Base-by-base conservation (phyloP, 1,284 basidiomycete species). In the Ustilago shanxiensis region DNA sequence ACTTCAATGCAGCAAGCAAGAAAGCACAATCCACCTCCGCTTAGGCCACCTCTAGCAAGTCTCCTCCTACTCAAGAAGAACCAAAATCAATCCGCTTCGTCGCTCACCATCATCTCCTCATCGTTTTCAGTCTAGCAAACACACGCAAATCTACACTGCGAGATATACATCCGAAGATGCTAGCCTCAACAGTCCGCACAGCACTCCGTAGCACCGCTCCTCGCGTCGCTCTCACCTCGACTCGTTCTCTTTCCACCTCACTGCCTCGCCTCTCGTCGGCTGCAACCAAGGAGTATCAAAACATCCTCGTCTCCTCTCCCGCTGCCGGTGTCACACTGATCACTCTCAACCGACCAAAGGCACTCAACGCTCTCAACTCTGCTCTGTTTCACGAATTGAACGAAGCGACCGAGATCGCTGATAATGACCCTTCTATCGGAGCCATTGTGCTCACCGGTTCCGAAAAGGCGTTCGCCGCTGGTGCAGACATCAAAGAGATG, bases 311-410 rank as follows among this genome's bases (percentile, higher is more conserved):
- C 37, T 91, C 92, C 6, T 89, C 89, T 60, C 93, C 93, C 8
- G 89, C 91, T 65, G 89, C 91, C 26, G 90, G 90, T 57, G 95
- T 99, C 58, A 89, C 91, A 10, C 92, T 98, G 79, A 91, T 99
- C 86, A 94, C 93, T 16, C 90, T 99, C 83, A 98, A 99, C 89
- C 90, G 96, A 63, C 96, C 97, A 56, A 98, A 97, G 85, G 94
- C 94, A 26, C 89, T 98, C 81, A 98, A 99, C 86, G 87, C 87
- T 5, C 86, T 88, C 73, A 87, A 86, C 78, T 87, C 86, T 31
- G 79, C 82, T 33, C 85, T 88, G 28, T 87, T 88, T 76, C 67
- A 79, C 60, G 96, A 97, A 41, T 89, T 99, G 70, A 93, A 90
- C 83, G 90, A 91, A 11, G 92, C 93, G 9, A 91, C 92, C 5